Evolutionary conservation across 768 basidiomycete species (phyloP).

Genomic region (Trametopsis cervina): DNA sequence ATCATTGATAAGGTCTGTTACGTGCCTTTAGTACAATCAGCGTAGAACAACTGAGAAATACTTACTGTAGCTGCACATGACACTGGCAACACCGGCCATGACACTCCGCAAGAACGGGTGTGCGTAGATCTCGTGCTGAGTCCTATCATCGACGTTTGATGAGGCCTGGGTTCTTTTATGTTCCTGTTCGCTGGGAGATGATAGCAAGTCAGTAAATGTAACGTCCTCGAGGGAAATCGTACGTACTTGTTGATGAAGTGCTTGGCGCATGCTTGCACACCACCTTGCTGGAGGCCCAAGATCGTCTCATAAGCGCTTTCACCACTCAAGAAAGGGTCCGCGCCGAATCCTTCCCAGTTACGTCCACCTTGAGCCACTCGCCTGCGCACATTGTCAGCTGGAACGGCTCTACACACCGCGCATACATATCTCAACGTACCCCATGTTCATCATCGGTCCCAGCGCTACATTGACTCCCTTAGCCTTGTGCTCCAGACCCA

Average conservation of each 20-base stretch:
- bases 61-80: slow-evolving; percentile 74
- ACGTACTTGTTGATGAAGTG: slow-evolving; percentile 72
- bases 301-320: slow-evolving; percentile 77
- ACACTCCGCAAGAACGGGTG: slow-evolving; percentile 66
- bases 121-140: slow-evolving; percentile 68
- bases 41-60: not conserved
- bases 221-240: not conserved
- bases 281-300: slow-evolving; percentile 68
- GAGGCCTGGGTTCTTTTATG: slow-evolving; percentile 45
- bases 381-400: slow-evolving; percentile 17
- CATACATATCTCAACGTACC: slow-evolving; percentile 17
- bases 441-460: slow-evolving; percentile 84
- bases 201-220: not conserved
- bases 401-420: not conserved
- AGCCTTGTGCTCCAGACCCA: slow-evolving; percentile 77
- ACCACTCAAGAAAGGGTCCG: slow-evolving; percentile 81
- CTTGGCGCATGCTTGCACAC: slow-evolving; percentile 85
- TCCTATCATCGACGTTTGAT: slow-evolving; percentile 75
- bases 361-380: slow-evolving; percentile 73
- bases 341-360: slow-evolving; percentile 96
- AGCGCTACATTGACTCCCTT: slow-evolving; percentile 84
- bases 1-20: slow-evolving; percentile 54
- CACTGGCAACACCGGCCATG: slow-evolving; percentile 63
- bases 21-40: not conserved
- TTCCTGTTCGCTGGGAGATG: slow-evolving; percentile 56